These are phyloP conservation scores for Chaetomiaceae sp. DNA, from an alignment of 2,329 filamentous ascomycete species.

Conservation along the genomic window DNA sequence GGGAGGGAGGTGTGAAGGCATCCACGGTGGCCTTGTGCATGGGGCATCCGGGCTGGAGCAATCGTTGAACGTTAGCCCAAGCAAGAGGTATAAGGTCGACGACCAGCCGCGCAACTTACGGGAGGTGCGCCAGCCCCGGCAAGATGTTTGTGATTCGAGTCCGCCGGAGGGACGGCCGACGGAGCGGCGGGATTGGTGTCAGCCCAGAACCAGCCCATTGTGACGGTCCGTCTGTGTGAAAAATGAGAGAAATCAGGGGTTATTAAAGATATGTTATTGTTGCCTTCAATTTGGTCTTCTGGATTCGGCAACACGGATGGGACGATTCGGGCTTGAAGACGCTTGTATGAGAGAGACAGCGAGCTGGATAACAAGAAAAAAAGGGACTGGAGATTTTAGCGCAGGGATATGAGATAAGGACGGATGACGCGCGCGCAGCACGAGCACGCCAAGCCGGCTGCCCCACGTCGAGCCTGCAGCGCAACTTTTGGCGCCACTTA, in stretches of 20 bases:
- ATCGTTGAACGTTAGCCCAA: slow-evolving; percentile 21
- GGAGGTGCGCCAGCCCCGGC: slow-evolving; percentile 35
- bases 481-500: too few species aligned
- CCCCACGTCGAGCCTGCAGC: too few species aligned
- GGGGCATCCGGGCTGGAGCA: slow-evolving; percentile 46
- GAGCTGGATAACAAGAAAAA: slow-evolving; percentile 10
- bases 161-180: slow-evolving; percentile 15
- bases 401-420: slow-evolving; percentile 7
- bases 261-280: too few species aligned
- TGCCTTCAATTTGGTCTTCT: too few species aligned
- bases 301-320: too few species aligned
- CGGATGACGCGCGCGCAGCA: slow-evolving; percentile 21
- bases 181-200: slow-evolving; percentile 38
- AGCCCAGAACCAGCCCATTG: slow-evolving; percentile 63
- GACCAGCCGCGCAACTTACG: slow-evolving; percentile 34
- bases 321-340: too few species aligned
- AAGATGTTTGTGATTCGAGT: slow-evolving; percentile 21
- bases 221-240: too few species aligned
- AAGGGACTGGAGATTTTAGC: not conserved
- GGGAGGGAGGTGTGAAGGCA: slow-evolving; percentile 37
- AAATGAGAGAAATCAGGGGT: too few species aligned
- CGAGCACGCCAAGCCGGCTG: slow-evolving; percentile 9
- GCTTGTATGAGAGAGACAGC: not conserved
- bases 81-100: not conserved
- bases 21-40: slow-evolving; percentile 54